Evolutionary conservation across 2,329 filamentous ascomycete genomes (phyloP), one percentile per base, ranked within the genome.

Genomic region (Pyrenochaeta sp.): DNA sequence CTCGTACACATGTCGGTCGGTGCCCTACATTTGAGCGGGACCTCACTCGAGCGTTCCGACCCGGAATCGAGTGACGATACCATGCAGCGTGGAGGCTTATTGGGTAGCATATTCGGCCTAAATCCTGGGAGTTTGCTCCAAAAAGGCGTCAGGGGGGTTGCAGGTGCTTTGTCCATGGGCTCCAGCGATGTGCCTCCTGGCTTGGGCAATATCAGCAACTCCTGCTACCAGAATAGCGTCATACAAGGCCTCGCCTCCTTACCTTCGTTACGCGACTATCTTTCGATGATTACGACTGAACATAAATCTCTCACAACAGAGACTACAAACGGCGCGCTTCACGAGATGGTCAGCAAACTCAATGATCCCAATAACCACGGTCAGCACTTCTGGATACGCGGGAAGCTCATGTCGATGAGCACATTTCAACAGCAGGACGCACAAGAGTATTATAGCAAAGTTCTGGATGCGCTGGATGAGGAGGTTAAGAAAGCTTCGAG

Each of bases 391-490:
- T 97, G 91, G 91, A 92, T 92, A 6, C 90, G 91, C 0, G 79
- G 84, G 0, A 86, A 89, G 49, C 79, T 97, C 40, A 97, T 97
- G 76, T 93, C 88, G 9, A 96, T 98, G 89, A 94, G 89, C 75
- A 97, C 91, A 27, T 96, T 90, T 86, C 90, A 96, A 64, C 95
- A 98, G 72, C 95, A 99, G 76, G 95, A 99, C 77, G 95, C 95
- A 4, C 95, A 98, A 72, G 95, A 99, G 75, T 99, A 98, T 74
- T 97, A 91, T 67, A 94, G 92, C 14, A 96, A 94, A 68, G 83
- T 99, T 12, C 76, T 97, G 42, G 92, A 94, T 62, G 88, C 93
- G 64, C 81, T 97, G 23, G 91, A 97, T 67, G 89, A 89, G 67
- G 91, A 96, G 69, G 81, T 91, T 35, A 82, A 40, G 78, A 77